These are phyloP conservation scores for Mycena rosella DNA, from an alignment of 768 basidiomycete species.

Conservation along the genomic window DNA sequence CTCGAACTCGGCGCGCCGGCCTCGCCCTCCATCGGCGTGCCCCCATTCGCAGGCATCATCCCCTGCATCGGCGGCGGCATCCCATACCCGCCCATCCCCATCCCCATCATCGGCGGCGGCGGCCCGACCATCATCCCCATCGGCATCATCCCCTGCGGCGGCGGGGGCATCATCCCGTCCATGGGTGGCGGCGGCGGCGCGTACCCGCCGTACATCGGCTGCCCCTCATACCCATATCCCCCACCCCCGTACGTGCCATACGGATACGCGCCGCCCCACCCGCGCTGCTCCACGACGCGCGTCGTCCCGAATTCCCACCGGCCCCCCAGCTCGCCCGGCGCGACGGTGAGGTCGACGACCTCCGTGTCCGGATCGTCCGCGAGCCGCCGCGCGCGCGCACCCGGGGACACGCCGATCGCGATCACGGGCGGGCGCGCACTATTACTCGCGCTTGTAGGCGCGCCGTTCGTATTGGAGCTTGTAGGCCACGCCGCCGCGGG, in stretches of 20 bases:
- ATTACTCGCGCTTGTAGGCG: background rate
- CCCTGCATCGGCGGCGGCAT: constrained; percentile 25
- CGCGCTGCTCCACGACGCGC: constrained; percentile 8
- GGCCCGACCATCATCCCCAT: constrained; percentile 15
- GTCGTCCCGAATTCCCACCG: constrained; percentile 38
- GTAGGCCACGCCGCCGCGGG: background rate
- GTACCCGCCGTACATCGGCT: constrained; percentile 17
- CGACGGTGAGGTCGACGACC: constrained; percentile 26
- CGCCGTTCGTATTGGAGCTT: too few species aligned
- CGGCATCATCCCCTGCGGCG: constrained; percentile 4
- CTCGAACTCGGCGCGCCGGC: background rate
- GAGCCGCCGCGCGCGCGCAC: constrained; percentile 20
- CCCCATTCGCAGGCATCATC: constrained; percentile 17
- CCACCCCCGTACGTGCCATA: constrained; percentile 3
- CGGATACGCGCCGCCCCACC: background rate
- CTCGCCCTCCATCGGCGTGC: constrained; percentile 4
- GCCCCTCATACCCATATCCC: constrained; percentile 19
- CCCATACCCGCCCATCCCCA: constrained; percentile 25
- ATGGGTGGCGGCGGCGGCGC: constrained; percentile 15
- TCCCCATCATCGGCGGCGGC: constrained; percentile 25
- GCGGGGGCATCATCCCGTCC: constrained; percentile 16
- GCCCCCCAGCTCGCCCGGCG: constrained; percentile 7
- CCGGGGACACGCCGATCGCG: constrained; percentile 34
- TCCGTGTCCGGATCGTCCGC: constrained; percentile 8
- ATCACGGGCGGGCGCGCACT: constrained; percentile 2